Evolutionary conservation across 192 early-diverging fungal species (phyloP).

Genomic region (Gaertneriomyces semiglobifer): DNA sequence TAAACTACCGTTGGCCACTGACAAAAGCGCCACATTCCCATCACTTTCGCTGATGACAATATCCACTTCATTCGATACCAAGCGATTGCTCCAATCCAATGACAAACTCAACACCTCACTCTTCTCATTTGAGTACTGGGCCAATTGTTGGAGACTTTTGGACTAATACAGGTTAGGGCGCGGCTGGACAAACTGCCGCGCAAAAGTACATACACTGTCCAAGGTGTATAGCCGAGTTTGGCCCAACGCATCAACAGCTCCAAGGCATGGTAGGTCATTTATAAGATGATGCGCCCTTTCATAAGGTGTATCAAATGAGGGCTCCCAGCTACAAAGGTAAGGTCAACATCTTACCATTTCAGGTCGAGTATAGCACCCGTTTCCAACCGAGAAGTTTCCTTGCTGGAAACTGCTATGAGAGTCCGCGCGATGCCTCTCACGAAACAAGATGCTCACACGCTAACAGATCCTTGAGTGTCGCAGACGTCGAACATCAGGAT

Average conservation of each 20-base stretch:
- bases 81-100: constrained; percentile 81
- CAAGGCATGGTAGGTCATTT: constrained; percentile 6
- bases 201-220: constrained; percentile 1
- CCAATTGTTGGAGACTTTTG: not conserved
- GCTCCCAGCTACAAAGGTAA: not conserved
- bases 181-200: not conserved
- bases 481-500: constrained; percentile 17
- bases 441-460: not conserved
- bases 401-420: constrained; percentile 22
- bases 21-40: constrained; percentile 61
- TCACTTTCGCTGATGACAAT: constrained; percentile 75
- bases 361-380: constrained; percentile 48
- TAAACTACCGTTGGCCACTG: constrained; percentile 40
- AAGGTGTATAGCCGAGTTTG: constrained; percentile 25
- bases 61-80: constrained; percentile 9
- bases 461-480: not conserved
- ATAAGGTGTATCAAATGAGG: not conserved
- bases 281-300: constrained; percentile 14
- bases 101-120: constrained; percentile 71
- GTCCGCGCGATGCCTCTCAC: not conserved
- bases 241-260: constrained; percentile 32
- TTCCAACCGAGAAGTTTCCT: constrained; percentile 56
- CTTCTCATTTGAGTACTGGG: constrained; percentile 20
- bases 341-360: constrained; percentile 44
- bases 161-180: not conserved